Percentiles rank a stretch among this genome's conserved stretches.
phyloP scores from a whole-genome alignment of 768 basidiomycete genomes.

The Mycena alexandri region DNA sequence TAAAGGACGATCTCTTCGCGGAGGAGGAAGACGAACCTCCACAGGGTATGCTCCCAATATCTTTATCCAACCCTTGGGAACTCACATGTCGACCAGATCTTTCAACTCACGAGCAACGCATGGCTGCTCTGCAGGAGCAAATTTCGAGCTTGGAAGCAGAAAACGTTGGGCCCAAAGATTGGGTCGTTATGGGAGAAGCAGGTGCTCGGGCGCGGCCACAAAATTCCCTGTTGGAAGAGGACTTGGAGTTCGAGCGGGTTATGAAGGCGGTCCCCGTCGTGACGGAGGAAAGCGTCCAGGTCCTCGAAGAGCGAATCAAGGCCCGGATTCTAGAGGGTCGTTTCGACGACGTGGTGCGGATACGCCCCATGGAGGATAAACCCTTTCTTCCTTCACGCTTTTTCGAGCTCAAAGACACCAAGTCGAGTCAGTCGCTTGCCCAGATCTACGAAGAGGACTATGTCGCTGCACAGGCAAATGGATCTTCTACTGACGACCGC shows the following conservation, averaged over 20 bases:
- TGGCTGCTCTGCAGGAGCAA: conserved; percentile 78
- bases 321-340: conserved; percentile 84
- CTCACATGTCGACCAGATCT: conserved; percentile 57
- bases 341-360: conserved; percentile 94
- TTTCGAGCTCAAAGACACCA: conserved; percentile 90
- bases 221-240: conserved; percentile 92
- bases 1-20: conserved; percentile 85
- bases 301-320: conserved; percentile 93
- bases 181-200: conserved; percentile 94
- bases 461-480: conserved; percentile 74
- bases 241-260: conserved; percentile 94
- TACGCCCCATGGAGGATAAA: conserved; percentile 81
- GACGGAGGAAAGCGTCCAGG: conserved; percentile 87
- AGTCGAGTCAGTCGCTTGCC: conserved; percentile 90
- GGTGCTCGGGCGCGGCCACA: conserved; percentile 85
- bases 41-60: conserved; percentile 42
- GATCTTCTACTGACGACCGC: conserved; percentile 73
- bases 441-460: conserved; percentile 98
- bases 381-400: conserved; percentile 92
- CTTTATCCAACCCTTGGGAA: conserved; percentile 16
- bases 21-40: conserved; percentile 69
- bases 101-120: conserved; percentile 85
- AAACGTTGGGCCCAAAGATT: conserved; percentile 91
- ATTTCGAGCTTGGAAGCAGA: conserved; percentile 87
- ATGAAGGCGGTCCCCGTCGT: conserved; percentile 89